Evolutionary conservation across 306 rosid genomes (phyloP).

Genomic region (Cucumis melo): DNA sequence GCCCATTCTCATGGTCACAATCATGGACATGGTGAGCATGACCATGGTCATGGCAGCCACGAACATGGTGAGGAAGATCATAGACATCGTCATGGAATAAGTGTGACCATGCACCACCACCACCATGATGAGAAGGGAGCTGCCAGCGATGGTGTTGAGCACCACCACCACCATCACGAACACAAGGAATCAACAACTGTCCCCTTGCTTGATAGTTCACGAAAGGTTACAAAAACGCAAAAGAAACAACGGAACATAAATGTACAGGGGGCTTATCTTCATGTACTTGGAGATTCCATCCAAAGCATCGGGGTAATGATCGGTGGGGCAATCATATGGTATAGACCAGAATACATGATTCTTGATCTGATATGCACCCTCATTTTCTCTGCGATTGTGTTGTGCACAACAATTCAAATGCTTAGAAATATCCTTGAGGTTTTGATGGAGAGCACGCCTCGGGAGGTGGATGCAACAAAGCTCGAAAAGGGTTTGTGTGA

Average conservation of each 20-base stretch:
- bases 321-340: slow-evolving; percentile 52
- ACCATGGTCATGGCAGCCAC: slow-evolving; percentile 9
- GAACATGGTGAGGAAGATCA: slow-evolving; percentile 22
- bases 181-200: not conserved
- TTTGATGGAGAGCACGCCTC: slow-evolving; percentile 47
- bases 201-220: slow-evolving; percentile 24
- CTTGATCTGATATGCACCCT: slow-evolving; percentile 35
- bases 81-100: slow-evolving; percentile 16
- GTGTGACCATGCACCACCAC: slow-evolving; percentile 16
- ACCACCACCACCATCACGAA: slow-evolving; percentile 16
- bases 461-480: slow-evolving; percentile 43
- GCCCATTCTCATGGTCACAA: slow-evolving; percentile 21
- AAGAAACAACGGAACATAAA: slow-evolving; percentile 29
- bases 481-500: slow-evolving; percentile 44
- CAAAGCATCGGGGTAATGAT: slow-evolving; percentile 55
- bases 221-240: not conserved
- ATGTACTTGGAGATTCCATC: slow-evolving; percentile 43
- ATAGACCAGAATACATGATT: slow-evolving; percentile 35
- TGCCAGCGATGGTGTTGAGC: slow-evolving; percentile 6
- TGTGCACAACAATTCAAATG: slow-evolving; percentile 38
- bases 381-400: slow-evolving; percentile 25
- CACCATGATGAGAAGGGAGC: slow-evolving; percentile 3
- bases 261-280: slow-evolving; percentile 49
- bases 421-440: slow-evolving; percentile 43
- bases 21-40: slow-evolving; percentile 18